phyloP scores from a whole-genome alignment of 2,329 filamentous ascomycete species.

The Penicillium sp. region DNA sequence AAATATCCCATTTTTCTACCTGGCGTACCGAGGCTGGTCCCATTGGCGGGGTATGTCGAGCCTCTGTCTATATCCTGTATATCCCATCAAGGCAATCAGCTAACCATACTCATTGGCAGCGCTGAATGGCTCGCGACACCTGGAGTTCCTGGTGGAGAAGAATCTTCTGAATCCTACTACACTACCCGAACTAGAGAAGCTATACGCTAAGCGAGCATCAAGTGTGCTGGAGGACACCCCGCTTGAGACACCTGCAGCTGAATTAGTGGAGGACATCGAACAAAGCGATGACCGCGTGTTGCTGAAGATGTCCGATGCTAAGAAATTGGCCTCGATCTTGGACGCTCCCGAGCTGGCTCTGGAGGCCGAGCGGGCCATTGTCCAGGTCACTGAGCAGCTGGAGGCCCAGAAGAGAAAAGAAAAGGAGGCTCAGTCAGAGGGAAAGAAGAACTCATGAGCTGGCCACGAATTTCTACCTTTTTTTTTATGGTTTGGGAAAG shows the following conservation, averaged over 20 bases:
- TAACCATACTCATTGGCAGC: constrained; percentile 50
- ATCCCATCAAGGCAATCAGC: neutral
- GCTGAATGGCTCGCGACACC: constrained; percentile 77
- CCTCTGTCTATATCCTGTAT: neutral
- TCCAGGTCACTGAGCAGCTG: constrained; percentile 62
- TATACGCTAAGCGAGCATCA: constrained; percentile 62
- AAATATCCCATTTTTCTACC: constrained; percentile 96
- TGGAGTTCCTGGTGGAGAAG: constrained; percentile 77
- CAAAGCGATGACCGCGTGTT: constrained; percentile 51
- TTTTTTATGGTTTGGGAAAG: neutral
- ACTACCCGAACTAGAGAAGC: constrained; percentile 68
- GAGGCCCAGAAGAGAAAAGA: constrained; percentile 24
- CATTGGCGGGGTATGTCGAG: constrained; percentile 70
- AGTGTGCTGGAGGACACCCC: constrained; percentile 33
- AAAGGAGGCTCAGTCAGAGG: constrained; percentile 20
- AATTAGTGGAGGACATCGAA: constrained; percentile 38
- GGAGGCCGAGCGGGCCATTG: constrained; percentile 74
- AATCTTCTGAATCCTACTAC: constrained; percentile 68
- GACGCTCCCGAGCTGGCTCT: constrained; percentile 69
- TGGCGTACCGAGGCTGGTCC: constrained; percentile 85
- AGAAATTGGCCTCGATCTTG: constrained; percentile 62
- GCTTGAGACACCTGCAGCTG: constrained; percentile 31
- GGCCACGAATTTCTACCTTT: neutral
- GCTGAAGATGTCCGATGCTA: constrained; percentile 52
- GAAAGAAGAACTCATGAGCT: constrained; percentile 30